phyloP scores from a whole-genome alignment of 306 rosid genomes.

The Quercus wislizeni region DNA sequence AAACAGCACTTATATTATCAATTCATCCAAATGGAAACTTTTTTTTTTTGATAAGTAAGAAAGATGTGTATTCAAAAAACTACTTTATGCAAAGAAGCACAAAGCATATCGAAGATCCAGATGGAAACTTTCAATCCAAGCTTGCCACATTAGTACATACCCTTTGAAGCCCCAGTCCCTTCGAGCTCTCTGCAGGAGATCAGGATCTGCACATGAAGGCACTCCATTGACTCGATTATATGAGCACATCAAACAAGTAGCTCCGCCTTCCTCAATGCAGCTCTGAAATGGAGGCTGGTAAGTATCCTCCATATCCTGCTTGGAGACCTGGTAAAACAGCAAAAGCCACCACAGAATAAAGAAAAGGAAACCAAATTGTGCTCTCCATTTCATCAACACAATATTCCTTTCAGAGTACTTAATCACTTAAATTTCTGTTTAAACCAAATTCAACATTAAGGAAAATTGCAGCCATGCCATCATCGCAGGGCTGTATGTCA shows the following conservation, averaged over 20 bases:
- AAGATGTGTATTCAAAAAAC: no score
- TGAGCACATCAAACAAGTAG: conserved; percentile 96
- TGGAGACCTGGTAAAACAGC: conserved; percentile 41
- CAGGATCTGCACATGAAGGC: conserved; percentile 82
- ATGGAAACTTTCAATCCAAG: background rate
- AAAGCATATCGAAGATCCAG: background rate
- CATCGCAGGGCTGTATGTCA: conserved; percentile 7
- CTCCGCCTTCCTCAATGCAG: conserved; percentile 78
- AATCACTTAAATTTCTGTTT: background rate
- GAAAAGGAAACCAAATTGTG: background rate
- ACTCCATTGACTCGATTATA: conserved; percentile 83
- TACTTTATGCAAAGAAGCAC: no score
- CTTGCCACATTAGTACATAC: conserved; percentile 27
- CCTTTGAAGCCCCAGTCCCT: conserved; percentile 75
- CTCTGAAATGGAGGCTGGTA: conserved; percentile 90
- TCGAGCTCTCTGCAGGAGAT: conserved; percentile 62
- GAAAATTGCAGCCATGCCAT: background rate
- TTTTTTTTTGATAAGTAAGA: background rate
- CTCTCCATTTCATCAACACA: background rate
- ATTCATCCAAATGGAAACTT: background rate
- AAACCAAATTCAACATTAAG: background rate
- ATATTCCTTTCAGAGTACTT: background rate
- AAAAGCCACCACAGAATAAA: background rate
- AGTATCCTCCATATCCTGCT: conserved; percentile 87
- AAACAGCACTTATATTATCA: conserved; percentile 1